These are phyloP conservation scores for Aegilops bicornis DNA, from an alignment of 176 grass and related monocot species.

Conservation along the genomic window DNA sequence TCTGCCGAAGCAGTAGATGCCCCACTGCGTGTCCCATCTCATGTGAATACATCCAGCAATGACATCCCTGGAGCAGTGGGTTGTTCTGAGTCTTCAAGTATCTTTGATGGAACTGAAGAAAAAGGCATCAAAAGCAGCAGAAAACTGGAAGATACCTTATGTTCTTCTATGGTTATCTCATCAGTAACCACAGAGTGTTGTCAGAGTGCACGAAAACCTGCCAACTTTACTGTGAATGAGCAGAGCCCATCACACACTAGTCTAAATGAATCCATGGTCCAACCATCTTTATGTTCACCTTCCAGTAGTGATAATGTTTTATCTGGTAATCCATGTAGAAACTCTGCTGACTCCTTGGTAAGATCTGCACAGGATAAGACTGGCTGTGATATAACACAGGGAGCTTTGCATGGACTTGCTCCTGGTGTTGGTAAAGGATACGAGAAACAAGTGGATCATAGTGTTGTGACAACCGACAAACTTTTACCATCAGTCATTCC, in stretches of 20 bases:
- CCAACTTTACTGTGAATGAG: conserved; percentile 18
- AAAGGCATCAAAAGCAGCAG: conserved; percentile 25
- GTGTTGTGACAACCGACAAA: conserved; percentile 29
- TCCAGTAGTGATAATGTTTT: conserved; percentile 22
- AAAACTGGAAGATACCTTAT: conserved; percentile 20
- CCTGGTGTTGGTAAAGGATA: conserved; percentile 20
- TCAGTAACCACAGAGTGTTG: conserved; percentile 26
- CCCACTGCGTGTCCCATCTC: conserved; percentile 14
- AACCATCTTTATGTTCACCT: conserved; percentile 33
- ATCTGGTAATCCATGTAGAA: conserved; percentile 30
- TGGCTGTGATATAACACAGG: conserved; percentile 13
- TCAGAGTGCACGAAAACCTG: conserved; percentile 34
- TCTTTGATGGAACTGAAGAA: conserved; percentile 22
- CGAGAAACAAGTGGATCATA: conserved; percentile 33
- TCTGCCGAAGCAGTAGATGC: conserved; percentile 24
- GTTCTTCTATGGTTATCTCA: conserved; percentile 24
- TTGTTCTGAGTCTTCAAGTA: conserved; percentile 37
- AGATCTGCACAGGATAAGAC: conserved; percentile 36
- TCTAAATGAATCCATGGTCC: conserved; percentile 25
- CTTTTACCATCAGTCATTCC: conserved; percentile 36
- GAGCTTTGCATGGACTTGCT: conserved; percentile 4
- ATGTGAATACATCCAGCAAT: conserved; percentile 28
- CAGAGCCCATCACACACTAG: conserved; percentile 13
- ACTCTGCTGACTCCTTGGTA: conserved; percentile 34
- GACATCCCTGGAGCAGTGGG: conserved; percentile 32